Percentiles rank a stretch among this genome's conserved stretches.
Evolutionary conservation across 2,329 filamentous ascomycete genomes (phyloP).

Genomic region (Myriosclerotinia scirpicola): DNA sequence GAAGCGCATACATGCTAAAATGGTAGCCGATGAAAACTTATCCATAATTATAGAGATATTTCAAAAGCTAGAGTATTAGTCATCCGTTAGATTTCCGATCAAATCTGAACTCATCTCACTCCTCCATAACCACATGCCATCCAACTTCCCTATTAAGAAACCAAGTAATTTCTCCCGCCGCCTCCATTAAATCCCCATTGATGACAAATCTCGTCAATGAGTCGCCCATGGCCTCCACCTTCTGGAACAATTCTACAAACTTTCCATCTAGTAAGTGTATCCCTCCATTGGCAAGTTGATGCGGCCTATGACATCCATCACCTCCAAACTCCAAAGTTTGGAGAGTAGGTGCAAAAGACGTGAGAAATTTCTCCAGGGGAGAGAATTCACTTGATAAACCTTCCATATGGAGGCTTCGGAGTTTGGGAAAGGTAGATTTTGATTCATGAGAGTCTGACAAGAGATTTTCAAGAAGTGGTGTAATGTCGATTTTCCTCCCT

Average conservation of each 20-base stretch:
- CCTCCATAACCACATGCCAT: constrained; percentile 11
- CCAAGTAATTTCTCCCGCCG: constrained; percentile 31
- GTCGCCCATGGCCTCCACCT: constrained; percentile 42
- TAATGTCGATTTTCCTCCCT: constrained; percentile 23
- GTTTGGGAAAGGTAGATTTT: not conserved
- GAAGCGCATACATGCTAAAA: too few relatives aligned
- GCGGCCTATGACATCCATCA: constrained; percentile 44
- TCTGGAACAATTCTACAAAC: constrained; percentile 47
- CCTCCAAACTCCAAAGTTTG: constrained; percentile 48
- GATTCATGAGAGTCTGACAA: not conserved
- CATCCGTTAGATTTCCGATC: too few relatives aligned
- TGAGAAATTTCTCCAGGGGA: constrained; percentile 5
- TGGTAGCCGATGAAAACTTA: too few relatives aligned
- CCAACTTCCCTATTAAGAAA: constrained; percentile 10
- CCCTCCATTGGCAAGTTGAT: constrained; percentile 46
- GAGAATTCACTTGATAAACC: constrained; percentile 3
- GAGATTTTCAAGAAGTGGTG: not conserved
- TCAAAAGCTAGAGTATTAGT: too few relatives aligned
- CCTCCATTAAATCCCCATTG: constrained; percentile 44
- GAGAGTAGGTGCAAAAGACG: constrained; percentile 40
- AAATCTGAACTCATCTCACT: not conserved
- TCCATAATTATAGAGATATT: too few relatives aligned
- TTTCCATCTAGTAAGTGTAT: constrained; percentile 48
- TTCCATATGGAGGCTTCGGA: constrained; percentile 13
- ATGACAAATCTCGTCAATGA: constrained; percentile 47